Conservation (phyloP, 2,329 filamentous ascomycete species). For the Phyllosticta ampelicida region DNA sequence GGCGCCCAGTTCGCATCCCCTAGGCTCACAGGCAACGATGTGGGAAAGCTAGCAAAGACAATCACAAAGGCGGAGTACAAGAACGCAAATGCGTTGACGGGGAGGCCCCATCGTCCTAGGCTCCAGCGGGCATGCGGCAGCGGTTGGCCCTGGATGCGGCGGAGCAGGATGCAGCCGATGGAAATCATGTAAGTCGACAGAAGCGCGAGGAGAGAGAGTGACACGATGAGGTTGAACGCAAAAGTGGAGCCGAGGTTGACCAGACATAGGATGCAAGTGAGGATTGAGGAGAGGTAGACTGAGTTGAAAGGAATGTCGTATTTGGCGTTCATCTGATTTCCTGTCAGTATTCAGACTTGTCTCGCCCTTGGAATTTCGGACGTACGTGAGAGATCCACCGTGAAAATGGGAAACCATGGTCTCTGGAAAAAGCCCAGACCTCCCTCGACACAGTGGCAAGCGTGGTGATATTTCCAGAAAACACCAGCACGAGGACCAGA, state of each 20-base stretch:
- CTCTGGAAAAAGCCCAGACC: constrained; percentile 15
- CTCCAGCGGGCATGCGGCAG: constrained; percentile 10
- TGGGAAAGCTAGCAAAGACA: constrained; percentile 10
- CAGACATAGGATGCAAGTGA: constrained; percentile 28
- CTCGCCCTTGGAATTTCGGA: neutral
- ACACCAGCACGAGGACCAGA: constrained; percentile 12
- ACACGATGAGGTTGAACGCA: constrained; percentile 28
- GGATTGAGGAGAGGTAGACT: constrained; percentile 15
- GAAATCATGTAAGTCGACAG: constrained; percentile 12
- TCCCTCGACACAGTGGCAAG: constrained; percentile 12
- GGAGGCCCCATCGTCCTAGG: constrained; percentile 9
- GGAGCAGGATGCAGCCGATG: constrained; percentile 11
- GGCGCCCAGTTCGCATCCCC: constrained; percentile 12
- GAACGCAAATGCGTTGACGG: constrained; percentile 11
- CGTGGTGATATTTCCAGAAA: constrained; percentile 12
- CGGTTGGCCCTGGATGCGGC: neutral
- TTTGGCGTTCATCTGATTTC: constrained; percentile 9
- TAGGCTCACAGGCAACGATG: neutral
- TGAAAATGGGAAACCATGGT: constrained; percentile 13
- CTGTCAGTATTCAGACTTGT: neutral
- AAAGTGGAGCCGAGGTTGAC: constrained; percentile 37
- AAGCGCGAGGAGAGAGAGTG: constrained; percentile 10
- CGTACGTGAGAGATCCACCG: constrained; percentile 10
- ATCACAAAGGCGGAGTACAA: constrained; percentile 9
- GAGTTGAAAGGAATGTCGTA: constrained; percentile 12